Conservation (phyloP, 768 basidiomycete genomes). For the Leccinellum albellum region DNA sequence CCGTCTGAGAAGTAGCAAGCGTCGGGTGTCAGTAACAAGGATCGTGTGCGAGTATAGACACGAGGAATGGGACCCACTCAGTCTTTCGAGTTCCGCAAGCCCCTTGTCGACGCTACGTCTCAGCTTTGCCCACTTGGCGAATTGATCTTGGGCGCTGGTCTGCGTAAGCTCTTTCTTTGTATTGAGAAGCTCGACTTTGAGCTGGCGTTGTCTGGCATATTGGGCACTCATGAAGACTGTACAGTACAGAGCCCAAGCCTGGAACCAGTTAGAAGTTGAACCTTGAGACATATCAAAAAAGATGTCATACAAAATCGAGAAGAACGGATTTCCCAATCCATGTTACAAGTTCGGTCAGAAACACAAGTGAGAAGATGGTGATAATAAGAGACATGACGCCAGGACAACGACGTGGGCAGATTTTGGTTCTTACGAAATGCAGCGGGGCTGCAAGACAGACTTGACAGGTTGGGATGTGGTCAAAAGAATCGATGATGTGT, state of each 20-base stretch:
- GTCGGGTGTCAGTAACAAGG: slow-evolving; percentile 1
- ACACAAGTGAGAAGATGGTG: slow-evolving; percentile 77
- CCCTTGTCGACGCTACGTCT: slow-evolving; percentile 89
- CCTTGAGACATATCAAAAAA: not conserved
- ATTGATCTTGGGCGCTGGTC: slow-evolving; percentile 95
- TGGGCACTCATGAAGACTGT: slow-evolving; percentile 57
- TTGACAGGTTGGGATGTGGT: not conserved
- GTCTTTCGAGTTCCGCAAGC: slow-evolving; percentile 82
- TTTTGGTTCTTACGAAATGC: slow-evolving; percentile 5
- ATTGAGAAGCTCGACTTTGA: slow-evolving; percentile 76
- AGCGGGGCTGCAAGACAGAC: not conserved
- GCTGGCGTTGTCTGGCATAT: slow-evolving; percentile 55
- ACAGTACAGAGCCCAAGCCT: slow-evolving; percentile 76
- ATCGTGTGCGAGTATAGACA: not conserved
- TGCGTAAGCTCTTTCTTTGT: slow-evolving; percentile 82
- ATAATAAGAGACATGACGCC: slow-evolving; percentile 70
- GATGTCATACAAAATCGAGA: slow-evolving; percentile 64
- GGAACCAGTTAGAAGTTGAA: slow-evolving; percentile 4
- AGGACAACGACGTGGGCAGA: not conserved
- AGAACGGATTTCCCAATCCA: slow-evolving; percentile 89
- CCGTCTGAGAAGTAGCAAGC: slow-evolving; percentile 49
- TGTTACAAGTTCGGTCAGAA: slow-evolving; percentile 77
- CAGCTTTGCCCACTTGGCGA: slow-evolving; percentile 97
- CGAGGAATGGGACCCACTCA: slow-evolving; percentile 58
- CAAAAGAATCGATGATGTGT: not conserved